phyloP scores from a whole-genome alignment of 139 green algal genomes.

The Chlorella sp. region DNA sequence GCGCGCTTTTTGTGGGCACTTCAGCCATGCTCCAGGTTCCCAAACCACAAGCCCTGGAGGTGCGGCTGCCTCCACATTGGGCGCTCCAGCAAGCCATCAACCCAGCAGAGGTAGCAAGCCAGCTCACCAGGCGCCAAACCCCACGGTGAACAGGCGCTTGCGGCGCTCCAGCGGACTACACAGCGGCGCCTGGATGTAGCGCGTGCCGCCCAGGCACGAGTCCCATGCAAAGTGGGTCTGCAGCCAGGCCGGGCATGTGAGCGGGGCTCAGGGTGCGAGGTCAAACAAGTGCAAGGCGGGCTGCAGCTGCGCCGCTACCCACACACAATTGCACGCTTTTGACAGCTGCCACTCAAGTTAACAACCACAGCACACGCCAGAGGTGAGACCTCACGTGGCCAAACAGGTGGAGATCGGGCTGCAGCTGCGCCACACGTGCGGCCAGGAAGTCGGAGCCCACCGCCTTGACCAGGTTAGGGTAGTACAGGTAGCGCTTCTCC shows the following conservation, averaged over 20 bases:
- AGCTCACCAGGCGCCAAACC: conserved; percentile 11
- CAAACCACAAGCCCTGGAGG: too few species aligned
- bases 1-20: too few species aligned
- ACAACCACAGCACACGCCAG: too few species aligned
- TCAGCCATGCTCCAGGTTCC: too few species aligned
- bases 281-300: too few species aligned
- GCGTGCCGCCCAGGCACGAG: conserved; percentile 51
- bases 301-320: too few species aligned
- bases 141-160: conserved; percentile 51
- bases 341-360: too few species aligned
- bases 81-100: too few species aligned
- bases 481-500: conserved; percentile 88
- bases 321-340: too few species aligned
- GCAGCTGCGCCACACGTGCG: conserved; percentile 59
- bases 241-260: not conserved
- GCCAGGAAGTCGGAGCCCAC: conserved; percentile 67
- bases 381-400: conserved; percentile 72
- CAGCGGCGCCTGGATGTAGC: conserved; percentile 83
- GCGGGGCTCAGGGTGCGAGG: too few species aligned
- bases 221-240: conserved; percentile 85
- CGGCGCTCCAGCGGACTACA: conserved; percentile 74
- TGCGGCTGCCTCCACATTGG: too few species aligned
- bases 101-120: too few species aligned
- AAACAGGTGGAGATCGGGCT: conserved; percentile 79
- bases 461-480: conserved; percentile 67